phyloP scores from a whole-genome alignment of 176 grass and related monocot species.

The Carex parvula region DNA sequence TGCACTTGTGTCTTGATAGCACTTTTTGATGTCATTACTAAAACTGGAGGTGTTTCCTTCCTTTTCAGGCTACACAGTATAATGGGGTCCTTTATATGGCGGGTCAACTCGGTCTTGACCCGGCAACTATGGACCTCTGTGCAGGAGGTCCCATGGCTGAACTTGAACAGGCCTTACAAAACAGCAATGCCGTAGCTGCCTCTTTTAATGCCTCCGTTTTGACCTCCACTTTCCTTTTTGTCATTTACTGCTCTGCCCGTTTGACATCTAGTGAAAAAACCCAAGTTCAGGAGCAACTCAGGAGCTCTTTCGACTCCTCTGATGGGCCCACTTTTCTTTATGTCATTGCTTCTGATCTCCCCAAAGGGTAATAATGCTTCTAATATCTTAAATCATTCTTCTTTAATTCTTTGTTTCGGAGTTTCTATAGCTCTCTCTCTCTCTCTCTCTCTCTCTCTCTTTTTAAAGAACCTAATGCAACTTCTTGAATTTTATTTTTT shows the following conservation, averaged over 20 bases:
- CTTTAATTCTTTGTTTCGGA: not conserved
- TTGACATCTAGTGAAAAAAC: constrained; percentile 50
- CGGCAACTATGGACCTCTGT: constrained; percentile 70
- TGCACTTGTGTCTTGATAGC: not conserved
- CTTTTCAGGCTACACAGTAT: constrained; percentile 68
- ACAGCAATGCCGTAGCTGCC: constrained; percentile 70
- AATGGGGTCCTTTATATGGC: constrained; percentile 82
- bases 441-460: too few species aligned
- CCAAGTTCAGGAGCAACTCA: constrained; percentile 45
- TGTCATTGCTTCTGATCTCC: constrained; percentile 69
- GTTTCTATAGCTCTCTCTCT: not conserved
- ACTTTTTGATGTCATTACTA: not conserved
- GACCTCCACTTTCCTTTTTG: constrained; percentile 62
- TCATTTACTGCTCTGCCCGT: constrained; percentile 68
- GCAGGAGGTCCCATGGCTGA: constrained; percentile 52
- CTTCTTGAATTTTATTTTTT: too few species aligned
- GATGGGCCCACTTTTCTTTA: constrained; percentile 57
- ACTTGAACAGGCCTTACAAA: constrained; percentile 65
- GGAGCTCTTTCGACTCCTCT: constrained; percentile 38
- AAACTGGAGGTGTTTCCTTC: constrained; percentile 9
- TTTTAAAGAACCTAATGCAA: not conserved
- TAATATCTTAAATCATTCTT: not conserved
- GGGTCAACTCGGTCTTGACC: constrained; percentile 85
- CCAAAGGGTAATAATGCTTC: constrained; percentile 69
- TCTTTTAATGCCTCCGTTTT: constrained; percentile 69